phyloP scores from a whole-genome alignment of 2,329 filamentous ascomycete species.

The Aspergillus transmontanensis region DNA sequence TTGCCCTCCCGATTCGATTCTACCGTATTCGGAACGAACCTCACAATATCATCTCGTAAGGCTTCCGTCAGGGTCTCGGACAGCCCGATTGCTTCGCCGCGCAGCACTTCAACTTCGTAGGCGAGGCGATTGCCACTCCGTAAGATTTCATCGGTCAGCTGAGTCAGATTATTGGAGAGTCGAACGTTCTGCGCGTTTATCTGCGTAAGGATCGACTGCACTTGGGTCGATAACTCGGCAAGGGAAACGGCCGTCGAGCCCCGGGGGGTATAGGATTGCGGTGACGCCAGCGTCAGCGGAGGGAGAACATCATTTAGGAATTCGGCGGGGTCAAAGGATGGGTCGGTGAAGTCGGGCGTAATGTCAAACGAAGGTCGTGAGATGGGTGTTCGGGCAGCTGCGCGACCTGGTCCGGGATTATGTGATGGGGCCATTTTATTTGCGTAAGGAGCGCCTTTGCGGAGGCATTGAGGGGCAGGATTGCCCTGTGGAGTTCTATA shows the following conservation, averaged over 20 bases:
- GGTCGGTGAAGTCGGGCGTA: conserved; percentile 73
- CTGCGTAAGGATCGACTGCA: conserved; percentile 82
- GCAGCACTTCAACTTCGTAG: conserved; percentile 90
- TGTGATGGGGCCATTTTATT: conserved; percentile 23
- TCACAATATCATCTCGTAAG: conserved; percentile 69
- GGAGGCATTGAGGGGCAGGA: conserved; percentile 6
- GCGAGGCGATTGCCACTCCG: conserved; percentile 83
- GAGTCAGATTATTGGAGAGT: conserved; percentile 77
- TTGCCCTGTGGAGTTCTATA: conserved; percentile 11
- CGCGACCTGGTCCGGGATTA: conserved; percentile 25
- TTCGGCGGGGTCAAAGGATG: conserved; percentile 78
- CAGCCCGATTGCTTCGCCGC: conserved; percentile 83
- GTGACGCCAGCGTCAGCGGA: conserved; percentile 58
- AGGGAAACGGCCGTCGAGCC: conserved; percentile 60
- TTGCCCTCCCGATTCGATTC: conserved; percentile 7
- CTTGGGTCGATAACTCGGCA: conserved; percentile 75
- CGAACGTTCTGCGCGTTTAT: conserved; percentile 86
- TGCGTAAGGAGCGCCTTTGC: background rate
- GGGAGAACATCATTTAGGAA: conserved; percentile 83
- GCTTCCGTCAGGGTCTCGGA: conserved; percentile 75
- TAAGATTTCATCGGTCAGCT: conserved; percentile 92
- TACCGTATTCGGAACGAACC: conserved; percentile 65
- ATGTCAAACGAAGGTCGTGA: conserved; percentile 40
- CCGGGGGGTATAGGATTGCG: conserved; percentile 32
- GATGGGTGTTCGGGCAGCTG: conserved; percentile 27